Conservation (phyloP, 352 stramenopile species). For the Globisporangium echinulatum region DNA sequence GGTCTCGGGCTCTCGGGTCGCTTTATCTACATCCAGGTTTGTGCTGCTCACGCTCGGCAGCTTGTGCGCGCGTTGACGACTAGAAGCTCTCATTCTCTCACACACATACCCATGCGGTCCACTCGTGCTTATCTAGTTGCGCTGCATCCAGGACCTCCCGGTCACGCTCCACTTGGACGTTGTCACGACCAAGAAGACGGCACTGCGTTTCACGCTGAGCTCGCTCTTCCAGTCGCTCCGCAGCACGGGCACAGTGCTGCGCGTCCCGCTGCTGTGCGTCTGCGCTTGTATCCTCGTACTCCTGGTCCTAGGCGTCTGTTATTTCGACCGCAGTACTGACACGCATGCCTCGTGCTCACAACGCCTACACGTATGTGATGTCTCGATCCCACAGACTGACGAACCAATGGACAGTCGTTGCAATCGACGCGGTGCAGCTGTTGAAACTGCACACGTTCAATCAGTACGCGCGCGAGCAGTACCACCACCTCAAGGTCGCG, state of each 20-base stretch:
- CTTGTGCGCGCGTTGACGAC: too few relatives aligned
- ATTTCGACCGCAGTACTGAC: background rate
- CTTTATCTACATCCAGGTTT: constrained; percentile 67
- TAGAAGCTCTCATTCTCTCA: too few relatives aligned
- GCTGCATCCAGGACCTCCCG: constrained; percentile 28
- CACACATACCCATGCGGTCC: too few relatives aligned
- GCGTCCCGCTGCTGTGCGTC: constrained; percentile 36
- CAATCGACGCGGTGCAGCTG: constrained; percentile 54
- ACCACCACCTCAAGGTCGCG: constrained; percentile 46
- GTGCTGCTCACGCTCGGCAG: background rate
- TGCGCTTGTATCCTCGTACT: constrained; percentile 2
- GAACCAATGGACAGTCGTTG: constrained; percentile 56
- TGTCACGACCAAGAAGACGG: constrained; percentile 58
- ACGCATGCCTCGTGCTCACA: background rate
- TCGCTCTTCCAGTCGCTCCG: constrained; percentile 53
- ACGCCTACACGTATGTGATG: background rate
- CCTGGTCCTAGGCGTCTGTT: too few relatives aligned
- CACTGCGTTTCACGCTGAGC: constrained; percentile 62
- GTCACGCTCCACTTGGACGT: constrained; percentile 68
- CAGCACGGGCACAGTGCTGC: constrained; percentile 53
- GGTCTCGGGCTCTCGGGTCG: constrained; percentile 58
- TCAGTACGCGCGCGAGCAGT: constrained; percentile 54
- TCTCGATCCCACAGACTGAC: constrained; percentile 20
- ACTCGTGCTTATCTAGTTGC: constrained; percentile 16
- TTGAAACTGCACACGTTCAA: constrained; percentile 65